Evolutionary conservation across 148 eudicot genomes (phyloP), one percentile per base, ranked within the genome.

Genomic region (Vaccinium darrowii): DNA sequence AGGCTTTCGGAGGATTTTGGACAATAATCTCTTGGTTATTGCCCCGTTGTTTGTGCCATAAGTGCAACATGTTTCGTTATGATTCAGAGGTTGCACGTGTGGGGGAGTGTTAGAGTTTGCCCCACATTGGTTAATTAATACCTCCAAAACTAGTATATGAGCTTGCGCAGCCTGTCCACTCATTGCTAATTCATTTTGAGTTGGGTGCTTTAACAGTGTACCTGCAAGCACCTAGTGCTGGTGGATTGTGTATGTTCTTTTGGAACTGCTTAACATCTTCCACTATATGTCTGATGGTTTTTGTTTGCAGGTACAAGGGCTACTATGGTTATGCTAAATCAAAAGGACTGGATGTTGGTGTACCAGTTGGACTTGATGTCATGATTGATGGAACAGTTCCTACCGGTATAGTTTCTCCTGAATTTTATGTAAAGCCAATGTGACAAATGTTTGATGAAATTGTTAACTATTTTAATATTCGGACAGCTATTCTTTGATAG

Each of bases 361-460:
- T 83, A 79, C 92, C 92, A 27, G 93, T 94, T 82, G 99, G 99
- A 65, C 91, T 97, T 67, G 98, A 97, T 89, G 92, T 97, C 51
- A 88, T 97, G 63, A 92, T 97, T 82, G 98, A 97, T 92, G 99
- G 99, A 88, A 92, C 92, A 83, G 99, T 97, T 84, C 99, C 99
- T 7, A 92, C 98, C 62, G 99, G 99, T 94, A 85, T 36, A 30
- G n/a, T 76, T 50, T 25, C 25, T 21, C 77, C 16, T n/a, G 2
- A 27, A 53, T 43, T 65, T 7, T 76, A 51, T 65, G 82, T 13
- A 33, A 12, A 52, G 19, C 7, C 57, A 51, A 39, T 50, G 33
- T 63, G 58, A 27, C 14, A 18, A 2, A 21, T 79, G 62, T 72
- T 80, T 78, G 58, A 50, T 76, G n/a, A 72, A 83, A 5, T 58